Base-by-base conservation (phyloP, 495 filamentous ascomycete genomes). In the Trichoderma parareesei region DNA sequence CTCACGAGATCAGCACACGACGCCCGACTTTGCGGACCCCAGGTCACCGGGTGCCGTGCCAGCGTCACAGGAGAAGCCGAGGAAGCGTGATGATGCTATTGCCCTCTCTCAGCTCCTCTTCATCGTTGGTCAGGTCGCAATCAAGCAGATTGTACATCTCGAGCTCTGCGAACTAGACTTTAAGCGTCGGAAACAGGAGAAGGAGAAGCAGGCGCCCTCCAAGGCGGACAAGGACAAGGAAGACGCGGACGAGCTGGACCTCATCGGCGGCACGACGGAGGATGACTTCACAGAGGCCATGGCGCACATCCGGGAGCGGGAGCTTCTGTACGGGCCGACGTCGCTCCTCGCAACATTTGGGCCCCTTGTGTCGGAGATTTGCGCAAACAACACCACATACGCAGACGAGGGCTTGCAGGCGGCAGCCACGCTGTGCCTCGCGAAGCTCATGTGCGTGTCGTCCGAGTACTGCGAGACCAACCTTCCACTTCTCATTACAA, bases 141-240 rank as follows among this genome's bases (percentile, higher is more conserved):
- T 98, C 76, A 98, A 98, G 74, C 94, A 99, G 70, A 99, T 98
- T 66, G 94, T 99, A n/a, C 95, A 99, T 74, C 82, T 99, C n/a
- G 94, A 99, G 68, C 82, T 98, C 2, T 93, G 91, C 75, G 94
- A 99, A 71, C 84, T 93, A 44, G 94, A 99, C 74, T 99, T 99
- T 77, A 99, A 99, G 77, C 85, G 93, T 37, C 83, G 92, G 64
- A 99, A 98, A 77, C 90, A 89, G 14, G 94, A 96, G 69, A 91
- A 93, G 66, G 94, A 98, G 73, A 97, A 93, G 76, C 88, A 80
- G 57, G 75, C 78, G 3, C 72, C 77, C 4, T 71, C 75, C 35
- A 76, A 77, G 70, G 74, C 74, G 0, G 76, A 74, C 8, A 88
- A 88, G 77, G 79, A 80, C 65, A 82, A 82, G 65, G 85, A 87